A percentile compares a stretch with the other conserved stretches of the same genome.
These are phyloP conservation scores for Omphalotus olearius DNA, from an alignment of 1,284 basidiomycete genomes.

Conservation along the genomic window DNA sequence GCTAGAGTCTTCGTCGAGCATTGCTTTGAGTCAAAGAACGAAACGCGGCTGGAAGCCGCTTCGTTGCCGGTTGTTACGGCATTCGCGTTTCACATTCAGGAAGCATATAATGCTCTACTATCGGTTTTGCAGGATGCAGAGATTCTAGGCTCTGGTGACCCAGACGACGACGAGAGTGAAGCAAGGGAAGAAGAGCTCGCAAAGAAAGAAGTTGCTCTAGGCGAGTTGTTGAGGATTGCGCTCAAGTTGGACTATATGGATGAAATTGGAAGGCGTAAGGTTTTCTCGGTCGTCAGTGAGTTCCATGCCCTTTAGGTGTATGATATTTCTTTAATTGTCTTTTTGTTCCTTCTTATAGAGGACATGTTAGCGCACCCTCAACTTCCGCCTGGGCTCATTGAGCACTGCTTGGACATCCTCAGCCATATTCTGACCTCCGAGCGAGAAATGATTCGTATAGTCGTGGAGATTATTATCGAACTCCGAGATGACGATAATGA, in stretches of 20 bases:
- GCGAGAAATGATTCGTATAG: slow-evolving; percentile 87
- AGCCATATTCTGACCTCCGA: slow-evolving; percentile 83
- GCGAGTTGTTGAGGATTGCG: slow-evolving; percentile 80
- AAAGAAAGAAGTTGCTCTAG: slow-evolving; percentile 72
- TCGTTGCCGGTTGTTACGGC: slow-evolving; percentile 84
- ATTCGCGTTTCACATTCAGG: slow-evolving; percentile 84
- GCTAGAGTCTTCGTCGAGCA: slow-evolving; percentile 84
- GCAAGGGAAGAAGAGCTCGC: slow-evolving; percentile 52
- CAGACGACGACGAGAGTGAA: slow-evolving; percentile 41
- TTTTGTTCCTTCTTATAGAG: slow-evolving; percentile 33
- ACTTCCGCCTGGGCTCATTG: slow-evolving; percentile 77
- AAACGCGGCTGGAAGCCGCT: slow-evolving; percentile 66
- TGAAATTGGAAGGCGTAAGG: slow-evolving; percentile 91
- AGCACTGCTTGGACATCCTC: slow-evolving; percentile 84
- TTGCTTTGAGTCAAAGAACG: slow-evolving; percentile 60
- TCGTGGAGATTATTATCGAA: slow-evolving; percentile 92
- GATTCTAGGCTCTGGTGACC: slow-evolving; percentile 33
- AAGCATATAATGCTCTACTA: slow-evolving; percentile 71
- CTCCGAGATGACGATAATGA: slow-evolving; percentile 66
- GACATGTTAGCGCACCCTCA: slow-evolving; percentile 85
- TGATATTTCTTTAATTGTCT: background rate
- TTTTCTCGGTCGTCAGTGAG: slow-evolving; percentile 84
- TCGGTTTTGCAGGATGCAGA: slow-evolving; percentile 43
- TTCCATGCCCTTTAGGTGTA: slow-evolving; percentile 18
- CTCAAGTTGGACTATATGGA: slow-evolving; percentile 90